phyloP scores from a whole-genome alignment of 2,329 filamentous ascomycete genomes.

The Ceratocystiopsis sp. region DNA sequence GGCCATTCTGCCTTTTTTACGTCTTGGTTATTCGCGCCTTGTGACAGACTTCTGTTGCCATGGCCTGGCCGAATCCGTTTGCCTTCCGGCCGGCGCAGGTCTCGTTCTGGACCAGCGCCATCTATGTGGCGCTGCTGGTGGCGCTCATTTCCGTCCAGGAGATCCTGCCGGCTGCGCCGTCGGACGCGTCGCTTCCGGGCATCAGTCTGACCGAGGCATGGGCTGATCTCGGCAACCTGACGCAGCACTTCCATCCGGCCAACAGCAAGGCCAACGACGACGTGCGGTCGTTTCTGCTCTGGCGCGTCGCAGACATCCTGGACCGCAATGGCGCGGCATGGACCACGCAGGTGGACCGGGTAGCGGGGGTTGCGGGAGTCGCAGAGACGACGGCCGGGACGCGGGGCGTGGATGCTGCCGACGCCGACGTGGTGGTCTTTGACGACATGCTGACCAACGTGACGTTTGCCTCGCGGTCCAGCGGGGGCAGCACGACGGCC shows the following conservation, averaged over 20 bases:
- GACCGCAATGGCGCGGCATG: constrained; percentile 38
- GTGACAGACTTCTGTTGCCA: not conserved
- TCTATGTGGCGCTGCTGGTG: constrained; percentile 65
- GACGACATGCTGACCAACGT: constrained; percentile 67
- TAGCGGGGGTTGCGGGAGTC: not conserved
- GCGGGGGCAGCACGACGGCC: constrained; percentile 15
- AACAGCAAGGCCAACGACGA: constrained; percentile 73
- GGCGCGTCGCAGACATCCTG: constrained; percentile 53
- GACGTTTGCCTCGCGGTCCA: constrained; percentile 36
- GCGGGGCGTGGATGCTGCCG: not conserved
- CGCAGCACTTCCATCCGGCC: constrained; percentile 66
- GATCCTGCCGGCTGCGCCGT: constrained; percentile 51
- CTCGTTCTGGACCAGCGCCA: constrained; percentile 55
- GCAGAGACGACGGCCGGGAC: not conserved
- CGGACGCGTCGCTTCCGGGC: constrained; percentile 34
- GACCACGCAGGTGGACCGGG: constrained; percentile 18
- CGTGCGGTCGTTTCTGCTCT: constrained; percentile 59
- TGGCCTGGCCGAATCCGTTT: constrained; percentile 33
- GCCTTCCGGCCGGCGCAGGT: constrained; percentile 70
- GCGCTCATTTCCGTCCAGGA: constrained; percentile 60
- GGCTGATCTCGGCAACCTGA: constrained; percentile 64
- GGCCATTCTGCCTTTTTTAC: no score
- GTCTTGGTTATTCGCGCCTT: no score
- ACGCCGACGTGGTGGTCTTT: constrained; percentile 40
- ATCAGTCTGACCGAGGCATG: constrained; percentile 76